Evolutionary conservation across 176 grass and related monocot species (phyloP).

Genomic region (Calamus simplicifolius): DNA sequence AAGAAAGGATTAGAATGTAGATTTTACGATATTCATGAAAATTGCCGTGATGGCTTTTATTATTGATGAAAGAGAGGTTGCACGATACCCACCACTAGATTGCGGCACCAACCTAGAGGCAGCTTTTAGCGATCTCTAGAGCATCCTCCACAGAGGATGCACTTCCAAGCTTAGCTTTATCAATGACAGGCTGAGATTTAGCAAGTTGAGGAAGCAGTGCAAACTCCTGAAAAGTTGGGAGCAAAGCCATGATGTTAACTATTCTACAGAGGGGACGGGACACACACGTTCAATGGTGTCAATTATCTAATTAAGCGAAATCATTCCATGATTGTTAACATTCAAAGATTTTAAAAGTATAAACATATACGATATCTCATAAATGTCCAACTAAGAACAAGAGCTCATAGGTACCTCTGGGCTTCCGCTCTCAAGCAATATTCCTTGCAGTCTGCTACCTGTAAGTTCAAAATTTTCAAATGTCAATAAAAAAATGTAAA

Average conservation of each 20-base stretch:
- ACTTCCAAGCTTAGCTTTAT: slow-evolving; percentile 66
- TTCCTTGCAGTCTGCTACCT: slow-evolving; percentile 84
- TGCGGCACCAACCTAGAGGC: background rate
- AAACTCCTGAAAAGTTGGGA: slow-evolving; percentile 58
- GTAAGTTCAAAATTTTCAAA: slow-evolving; percentile 12
- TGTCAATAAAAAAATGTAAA: background rate
- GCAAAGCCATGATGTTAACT: no score
- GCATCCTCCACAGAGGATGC: slow-evolving; percentile 63
- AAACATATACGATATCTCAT: no score
- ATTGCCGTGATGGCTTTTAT: no score
- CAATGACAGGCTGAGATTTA: slow-evolving; percentile 58
- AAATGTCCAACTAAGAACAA: background rate
- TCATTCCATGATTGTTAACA: no score
- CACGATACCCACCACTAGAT: background rate
- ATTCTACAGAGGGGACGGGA: no score
- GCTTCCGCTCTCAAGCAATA: slow-evolving; percentile 96
- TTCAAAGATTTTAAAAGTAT: background rate
- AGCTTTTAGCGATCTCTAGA: slow-evolving; percentile 59
- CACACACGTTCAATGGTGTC: no score
- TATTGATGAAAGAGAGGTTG: background rate
- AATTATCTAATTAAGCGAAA: no score
- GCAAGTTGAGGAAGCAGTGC: slow-evolving; percentile 58
- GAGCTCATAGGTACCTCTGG: slow-evolving; percentile 50
- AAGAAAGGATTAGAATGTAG: no score
- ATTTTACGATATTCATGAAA: no score